Percentiles rank a stretch among this genome's conserved stretches.
phyloP scores from a whole-genome alignment of 306 rosid species.

The Lupinus albus region DNA sequence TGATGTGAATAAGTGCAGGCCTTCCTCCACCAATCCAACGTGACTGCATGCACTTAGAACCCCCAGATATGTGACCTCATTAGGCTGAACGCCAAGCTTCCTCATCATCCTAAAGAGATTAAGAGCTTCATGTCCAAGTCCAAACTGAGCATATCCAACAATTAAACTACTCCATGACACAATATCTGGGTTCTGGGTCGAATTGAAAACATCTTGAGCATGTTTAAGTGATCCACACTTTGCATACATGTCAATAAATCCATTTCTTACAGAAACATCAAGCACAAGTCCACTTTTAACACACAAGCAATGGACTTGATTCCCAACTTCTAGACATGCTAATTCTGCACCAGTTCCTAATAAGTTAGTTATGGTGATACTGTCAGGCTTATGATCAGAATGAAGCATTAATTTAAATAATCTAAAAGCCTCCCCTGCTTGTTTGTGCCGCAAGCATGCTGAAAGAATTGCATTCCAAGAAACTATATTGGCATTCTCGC shows the following conservation, averaged over 20 bases:
- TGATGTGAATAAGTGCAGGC: constrained; percentile 53
- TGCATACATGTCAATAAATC: constrained; percentile 79
- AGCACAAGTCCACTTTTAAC: constrained; percentile 62
- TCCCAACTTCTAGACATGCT: constrained; percentile 67
- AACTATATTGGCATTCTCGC: constrained; percentile 52
- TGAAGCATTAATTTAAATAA: constrained; percentile 56
- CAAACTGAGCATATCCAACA: constrained; percentile 72
- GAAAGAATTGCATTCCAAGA: constrained; percentile 81
- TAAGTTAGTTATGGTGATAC: constrained; percentile 59
- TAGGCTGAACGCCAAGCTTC: constrained; percentile 55
- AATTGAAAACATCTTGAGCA: constrained; percentile 60
- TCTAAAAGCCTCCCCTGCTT: constrained; percentile 58
- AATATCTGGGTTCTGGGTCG: constrained; percentile 53
- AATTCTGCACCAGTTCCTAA: constrained; percentile 66
- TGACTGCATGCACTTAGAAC: constrained; percentile 81
- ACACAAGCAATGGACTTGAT: constrained; percentile 67
- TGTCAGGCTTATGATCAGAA: constrained; percentile 60
- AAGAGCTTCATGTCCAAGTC: constrained; percentile 71
- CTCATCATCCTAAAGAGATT: constrained; percentile 61
- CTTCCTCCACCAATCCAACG: constrained; percentile 76
- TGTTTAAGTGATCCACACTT: constrained; percentile 71
- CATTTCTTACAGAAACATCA: constrained; percentile 61
- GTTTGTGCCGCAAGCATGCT: constrained; percentile 64
- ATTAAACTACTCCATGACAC: constrained; percentile 90
- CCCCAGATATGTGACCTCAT: constrained; percentile 69